Percentiles rank a stretch among this genome's conserved stretches.
phyloP scores from a whole-genome alignment of 352 stramenopile species.

The Pythium plurisporium region DNA sequence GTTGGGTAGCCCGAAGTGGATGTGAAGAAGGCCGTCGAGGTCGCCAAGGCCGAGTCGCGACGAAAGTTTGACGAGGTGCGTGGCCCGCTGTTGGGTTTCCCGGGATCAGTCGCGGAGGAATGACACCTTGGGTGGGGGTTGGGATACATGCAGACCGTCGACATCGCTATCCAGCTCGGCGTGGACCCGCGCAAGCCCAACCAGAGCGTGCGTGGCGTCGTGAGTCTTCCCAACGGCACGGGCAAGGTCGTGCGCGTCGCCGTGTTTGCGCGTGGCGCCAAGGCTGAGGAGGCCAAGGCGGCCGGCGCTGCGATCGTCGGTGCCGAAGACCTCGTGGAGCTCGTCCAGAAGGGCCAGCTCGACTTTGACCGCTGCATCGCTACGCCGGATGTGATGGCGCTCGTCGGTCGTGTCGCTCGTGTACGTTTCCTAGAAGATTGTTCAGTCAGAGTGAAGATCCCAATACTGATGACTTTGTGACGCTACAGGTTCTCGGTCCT shows the following conservation, averaged over 20 bases:
- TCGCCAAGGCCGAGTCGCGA: conserved; percentile 53
- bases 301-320: conserved; percentile 88
- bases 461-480: not conserved
- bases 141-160: conserved; percentile 83
- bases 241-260: conserved; percentile 86
- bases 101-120: no score
- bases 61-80: conserved; percentile 85
- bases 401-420: conserved; percentile 91
- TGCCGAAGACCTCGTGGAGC: conserved; percentile 87
- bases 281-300: conserved; percentile 85
- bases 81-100: no score
- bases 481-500: conserved; percentile 86
- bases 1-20: conserved; percentile 43
- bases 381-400: conserved; percentile 90
- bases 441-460: no score
- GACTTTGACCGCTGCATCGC: conserved; percentile 92
- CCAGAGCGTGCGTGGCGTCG: conserved; percentile 82
- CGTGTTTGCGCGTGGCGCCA: conserved; percentile 87
- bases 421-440: conserved; percentile 35
- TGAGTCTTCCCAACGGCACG: conserved; percentile 83
- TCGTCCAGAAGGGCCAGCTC: conserved; percentile 85
- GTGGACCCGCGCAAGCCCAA: conserved; percentile 87
- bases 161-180: conserved; percentile 80
- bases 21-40: conserved; percentile 47
- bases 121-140: no score